A percentile compares a stretch with the other conserved stretches of the same genome.
Conservation (phyloP, 441 rosid genomes). For the Pelargonium citronellum region DNA sequence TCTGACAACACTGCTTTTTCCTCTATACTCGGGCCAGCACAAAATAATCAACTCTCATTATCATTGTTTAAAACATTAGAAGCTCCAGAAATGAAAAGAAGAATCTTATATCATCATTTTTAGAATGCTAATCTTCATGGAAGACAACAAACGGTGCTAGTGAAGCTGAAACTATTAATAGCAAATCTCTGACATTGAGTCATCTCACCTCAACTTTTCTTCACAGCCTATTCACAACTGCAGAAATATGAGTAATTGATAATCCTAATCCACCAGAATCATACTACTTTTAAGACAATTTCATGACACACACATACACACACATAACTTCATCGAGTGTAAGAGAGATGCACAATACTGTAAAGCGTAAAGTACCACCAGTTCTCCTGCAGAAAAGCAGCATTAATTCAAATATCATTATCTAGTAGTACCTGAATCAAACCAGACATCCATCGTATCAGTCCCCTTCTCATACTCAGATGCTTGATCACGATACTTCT, state of each 20-base stretch:
- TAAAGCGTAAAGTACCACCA: not conserved
- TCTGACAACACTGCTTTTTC: not conserved
- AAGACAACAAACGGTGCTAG: not conserved
- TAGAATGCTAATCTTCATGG: not conserved
- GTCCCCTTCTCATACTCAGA: conserved; percentile 83
- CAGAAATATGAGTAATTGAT: not conserved
- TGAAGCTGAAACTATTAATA: not conserved
- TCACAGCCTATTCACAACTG: not conserved
- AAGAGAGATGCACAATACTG: not conserved
- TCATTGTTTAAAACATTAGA: not conserved
- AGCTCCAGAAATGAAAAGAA: not conserved
- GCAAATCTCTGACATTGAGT: not conserved
- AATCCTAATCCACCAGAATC: not conserved
- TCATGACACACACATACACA: not conserved
- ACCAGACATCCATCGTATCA: conserved; percentile 99
- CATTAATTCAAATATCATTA: not conserved
- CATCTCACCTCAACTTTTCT: not conserved
- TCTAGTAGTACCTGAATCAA: conserved; percentile 69
- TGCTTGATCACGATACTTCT: conserved; percentile 61
- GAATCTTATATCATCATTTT: not conserved
- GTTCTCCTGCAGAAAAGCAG: not conserved
- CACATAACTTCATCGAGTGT: not conserved
- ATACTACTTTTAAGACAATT: not conserved
- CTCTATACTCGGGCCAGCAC: not conserved
- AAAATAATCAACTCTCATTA: not conserved